Evolutionary conservation across 768 basidiomycete genomes (phyloP), one percentile per base, ranked within the genome.

Genomic region (Tremella yokohamensis): DNA sequence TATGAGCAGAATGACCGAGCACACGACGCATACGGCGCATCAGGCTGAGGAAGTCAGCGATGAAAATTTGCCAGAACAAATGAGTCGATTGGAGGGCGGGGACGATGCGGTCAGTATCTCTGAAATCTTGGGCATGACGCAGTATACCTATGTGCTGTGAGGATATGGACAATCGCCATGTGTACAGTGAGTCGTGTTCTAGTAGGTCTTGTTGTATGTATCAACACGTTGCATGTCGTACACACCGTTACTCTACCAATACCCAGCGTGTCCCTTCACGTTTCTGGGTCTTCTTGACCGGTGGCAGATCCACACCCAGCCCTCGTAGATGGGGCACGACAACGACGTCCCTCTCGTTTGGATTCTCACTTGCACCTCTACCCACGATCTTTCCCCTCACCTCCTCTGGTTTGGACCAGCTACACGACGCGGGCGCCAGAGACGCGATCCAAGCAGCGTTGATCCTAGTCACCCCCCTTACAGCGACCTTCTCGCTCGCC

Each of bases 401-500:
- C 53, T 87, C 87, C 22, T 84, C 74, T 1, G 90, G 88, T 76
- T 91, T 92, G 7, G 89, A 91, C 75, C 89, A 96, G 1, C 87
- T 87, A 76, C 93, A 97, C 20, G 97, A 77, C 0, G 86, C 80
- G n/a, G 82, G 79, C 53, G 88, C 93, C 8, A 98, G 81, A 0
- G 82, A 81, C 1, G 89, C 81, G 37, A 99, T 78, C 96, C 96
- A 99, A 8, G 83, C 82, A 1, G 90, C 83, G 75, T 97, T 93
- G 62, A 97, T 81, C 34, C 85, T 81, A 0, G 94, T 97, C 20
- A 93, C 66, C 19, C 85, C 91, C 90, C 63, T 38, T 34, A 63
- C 51, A 48, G 55, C 60, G 86, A 83, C 89, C 91, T 49, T 98
- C 73, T 83, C 85, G 91, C 22, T 86, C 80, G 48, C 81, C 82